Base-by-base conservation (phyloP, 371 early-diverging fungal species). In the Circinella minor region DNA sequence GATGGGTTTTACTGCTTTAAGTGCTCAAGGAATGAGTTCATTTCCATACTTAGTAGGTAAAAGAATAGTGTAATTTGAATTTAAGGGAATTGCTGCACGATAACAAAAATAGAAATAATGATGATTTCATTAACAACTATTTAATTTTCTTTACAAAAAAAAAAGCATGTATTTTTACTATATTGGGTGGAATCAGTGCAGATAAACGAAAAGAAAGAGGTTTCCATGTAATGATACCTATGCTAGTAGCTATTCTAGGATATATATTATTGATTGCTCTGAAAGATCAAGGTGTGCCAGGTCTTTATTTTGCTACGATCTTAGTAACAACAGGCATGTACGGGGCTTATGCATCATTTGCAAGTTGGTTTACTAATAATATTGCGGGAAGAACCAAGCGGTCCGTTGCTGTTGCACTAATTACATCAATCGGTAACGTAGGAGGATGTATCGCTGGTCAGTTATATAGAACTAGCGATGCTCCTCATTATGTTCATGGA, bases 171-270 rank as follows among this genome's bases (percentile, higher is more conserved):
- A 86, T 89, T 15, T 88, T 89, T 68, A 20, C 85, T 17, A 74
- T 93, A 55, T 3, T 75, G 11, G 67, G 82, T 39, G 85, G 89
- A 27, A 85, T 87, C 73, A 81, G 85, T 60, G 89, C 90, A 14
- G 92, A 91, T 66, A 85, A 87, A 49, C 74, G 75, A 37, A 71
- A 81, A 47, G 88, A 89, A 49, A 87, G 91, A 55, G 91, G 92
- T 36, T 74, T 79, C 55, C 92, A 92, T 66, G 76, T 90, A n/a
- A 85, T 87, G 3, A 61, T 84, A 18, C 84, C 90, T 18, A 87
- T 84, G 4, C 61, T 80, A 46, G 8, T 92, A 7, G 88, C 89
- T 15, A 81, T 83, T 59, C 63, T 90, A 17, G 92, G 93, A 3
- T 91, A 90, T 77, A 81, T 87, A 13, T 77, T 91, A 17, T 73